A percentile compares a stretch with the other conserved stretches of the same genome.
phyloP scores from a whole-genome alignment of 2,329 filamentous ascomycete species.

The Myriangium duriaei region DNA sequence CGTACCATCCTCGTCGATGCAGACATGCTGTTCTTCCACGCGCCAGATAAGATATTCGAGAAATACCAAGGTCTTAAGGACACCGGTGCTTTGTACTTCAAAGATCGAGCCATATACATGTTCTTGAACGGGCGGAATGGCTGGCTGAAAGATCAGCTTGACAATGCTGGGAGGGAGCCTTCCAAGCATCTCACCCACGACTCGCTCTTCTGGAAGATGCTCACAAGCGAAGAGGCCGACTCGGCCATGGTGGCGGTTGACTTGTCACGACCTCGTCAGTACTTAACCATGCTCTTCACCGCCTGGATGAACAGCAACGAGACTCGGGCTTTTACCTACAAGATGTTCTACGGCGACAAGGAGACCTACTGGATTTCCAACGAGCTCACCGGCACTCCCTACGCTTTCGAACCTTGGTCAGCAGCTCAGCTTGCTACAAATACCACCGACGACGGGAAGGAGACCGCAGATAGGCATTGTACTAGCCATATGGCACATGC shows the following conservation, averaged over 20 bases:
- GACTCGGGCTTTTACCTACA: conserved; percentile 30
- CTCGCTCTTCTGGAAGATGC: conserved; percentile 29
- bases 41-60: conserved; percentile 22
- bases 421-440: too few relatives aligned
- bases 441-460: too few relatives aligned
- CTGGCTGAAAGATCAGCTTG: conserved; percentile 29
- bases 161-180: conserved; percentile 18
- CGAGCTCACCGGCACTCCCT: conserved; percentile 29
- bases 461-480: too few relatives aligned
- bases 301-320: conserved; percentile 35
- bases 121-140: conserved; percentile 24
- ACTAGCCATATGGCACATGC: too few relatives aligned
- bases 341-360: conserved; percentile 34
- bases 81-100: conserved; percentile 29
- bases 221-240: conserved; percentile 32
- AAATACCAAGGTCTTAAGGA: conserved; percentile 21
- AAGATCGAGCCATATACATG: conserved; percentile 30
- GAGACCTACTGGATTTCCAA: conserved; percentile 36
- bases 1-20: conserved; percentile 33
- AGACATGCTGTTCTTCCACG: conserved; percentile 25
- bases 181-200: conserved; percentile 22
- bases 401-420: conserved; percentile 25
- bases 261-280: conserved; percentile 29
- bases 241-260: conserved; percentile 32
- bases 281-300: conserved; percentile 25